These are phyloP conservation scores for Chalciporus sp. DNA, from an alignment of 1,284 basidiomycete genomes.

Conservation along the genomic window DNA sequence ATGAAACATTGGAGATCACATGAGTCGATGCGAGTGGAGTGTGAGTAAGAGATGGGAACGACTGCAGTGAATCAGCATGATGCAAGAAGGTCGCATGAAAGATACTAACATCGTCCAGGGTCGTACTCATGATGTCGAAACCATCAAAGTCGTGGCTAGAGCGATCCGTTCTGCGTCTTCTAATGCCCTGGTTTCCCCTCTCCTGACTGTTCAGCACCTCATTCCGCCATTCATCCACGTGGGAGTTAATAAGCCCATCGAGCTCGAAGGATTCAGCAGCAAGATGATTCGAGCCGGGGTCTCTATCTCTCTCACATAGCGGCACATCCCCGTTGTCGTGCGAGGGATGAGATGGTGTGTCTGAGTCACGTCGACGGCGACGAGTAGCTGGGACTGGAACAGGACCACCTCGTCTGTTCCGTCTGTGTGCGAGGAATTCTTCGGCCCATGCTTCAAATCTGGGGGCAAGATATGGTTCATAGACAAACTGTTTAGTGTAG, in stretches of 20 bases:
- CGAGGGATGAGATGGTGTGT: conserved; percentile 18
- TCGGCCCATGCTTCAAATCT: conserved; percentile 54
- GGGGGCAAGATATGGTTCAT: conserved; percentile 64
- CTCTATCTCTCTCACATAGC: conserved; percentile 5
- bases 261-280: conserved; percentile 45
- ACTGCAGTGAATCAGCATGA: conserved; percentile 28
- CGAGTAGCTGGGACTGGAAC: conserved; percentile 18
- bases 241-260: conserved; percentile 48
- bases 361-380: conserved; percentile 11
- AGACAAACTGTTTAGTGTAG: conserved; percentile 48
- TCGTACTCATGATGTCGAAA: conserved; percentile 24
- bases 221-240: conserved; percentile 57
- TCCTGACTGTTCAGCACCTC: conserved; percentile 38
- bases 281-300: background rate
- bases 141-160: conserved; percentile 18
- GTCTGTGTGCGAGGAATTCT: conserved; percentile 43
- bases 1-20: conserved; percentile 47
- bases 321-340: conserved; percentile 5
- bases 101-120: conserved; percentile 49
- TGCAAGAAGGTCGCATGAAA: background rate
- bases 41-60: conserved; percentile 45
- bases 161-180: conserved; percentile 15
- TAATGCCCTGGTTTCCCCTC: conserved; percentile 8
- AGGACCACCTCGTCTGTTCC: conserved; percentile 29
- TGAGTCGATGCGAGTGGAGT: conserved; percentile 50